Evolutionary conservation across 2,329 filamentous ascomycete species (phyloP).

Genomic region (Xylaria sp.): DNA sequence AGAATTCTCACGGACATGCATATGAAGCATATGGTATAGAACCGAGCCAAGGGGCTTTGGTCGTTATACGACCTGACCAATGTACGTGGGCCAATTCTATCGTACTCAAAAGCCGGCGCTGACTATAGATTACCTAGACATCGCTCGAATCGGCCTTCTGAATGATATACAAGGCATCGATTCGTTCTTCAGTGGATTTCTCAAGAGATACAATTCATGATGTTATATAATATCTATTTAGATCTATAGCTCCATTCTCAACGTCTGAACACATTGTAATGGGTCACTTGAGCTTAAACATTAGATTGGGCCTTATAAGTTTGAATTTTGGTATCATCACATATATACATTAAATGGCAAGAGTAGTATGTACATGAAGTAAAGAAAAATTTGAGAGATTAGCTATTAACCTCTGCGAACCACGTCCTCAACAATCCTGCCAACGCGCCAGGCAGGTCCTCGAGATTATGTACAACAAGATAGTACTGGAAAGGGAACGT

Average conservation of each 20-base stretch:
- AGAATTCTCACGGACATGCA: constrained; percentile 64
- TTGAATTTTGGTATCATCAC: constrained; percentile 21
- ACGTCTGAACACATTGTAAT: neutral
- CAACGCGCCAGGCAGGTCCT: constrained; percentile 88
- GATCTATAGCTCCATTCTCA: neutral
- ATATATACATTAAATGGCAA: constrained; percentile 17
- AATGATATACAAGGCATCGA: constrained; percentile 30
- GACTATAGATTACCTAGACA: constrained; percentile 38
- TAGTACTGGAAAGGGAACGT: constrained; percentile 98
- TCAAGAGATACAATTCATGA: constrained; percentile 24
- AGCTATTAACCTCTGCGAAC: constrained; percentile 78
- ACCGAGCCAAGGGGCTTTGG: constrained; percentile 55
- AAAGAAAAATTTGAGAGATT: constrained; percentile 3
- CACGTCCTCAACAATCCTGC: constrained; percentile 91
- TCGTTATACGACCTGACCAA: constrained; percentile 70
- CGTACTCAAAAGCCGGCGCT: neutral
- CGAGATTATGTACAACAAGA: constrained; percentile 89
- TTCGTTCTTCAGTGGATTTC: constrained; percentile 42
- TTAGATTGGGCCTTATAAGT: neutral
- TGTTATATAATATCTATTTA: neutral
- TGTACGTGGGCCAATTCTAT: constrained; percentile 53
- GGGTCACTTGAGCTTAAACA: neutral
- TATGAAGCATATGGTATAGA: constrained; percentile 67
- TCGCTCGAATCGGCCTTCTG: constrained; percentile 42
- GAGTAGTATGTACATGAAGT: constrained; percentile 1